Percentiles rank a stretch among this genome's conserved stretches.
These are phyloP conservation scores for Nicotiana tabacum DNA, from an alignment of 257 asterid species.

Conservation along the genomic window DNA sequence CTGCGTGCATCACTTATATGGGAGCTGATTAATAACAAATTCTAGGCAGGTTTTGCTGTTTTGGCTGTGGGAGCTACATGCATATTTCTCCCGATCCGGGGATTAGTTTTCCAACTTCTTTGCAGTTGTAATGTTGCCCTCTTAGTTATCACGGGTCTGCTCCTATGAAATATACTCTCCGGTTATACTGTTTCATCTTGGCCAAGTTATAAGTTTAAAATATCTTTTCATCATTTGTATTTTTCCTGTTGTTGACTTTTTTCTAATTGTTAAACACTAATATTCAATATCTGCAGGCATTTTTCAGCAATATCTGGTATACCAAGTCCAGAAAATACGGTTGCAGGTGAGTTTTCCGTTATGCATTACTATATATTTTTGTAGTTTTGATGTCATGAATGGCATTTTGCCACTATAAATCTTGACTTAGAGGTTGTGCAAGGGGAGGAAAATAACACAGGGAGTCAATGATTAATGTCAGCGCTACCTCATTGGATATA, in stretches of 20 bases:
- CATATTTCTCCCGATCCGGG: constrained; percentile 54
- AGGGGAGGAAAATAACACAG: not conserved
- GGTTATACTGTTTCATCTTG: constrained; percentile 7
- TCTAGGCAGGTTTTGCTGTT: constrained; percentile 95
- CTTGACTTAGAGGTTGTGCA: not conserved
- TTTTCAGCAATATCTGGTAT: constrained; percentile 84
- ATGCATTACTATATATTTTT: constrained; percentile 13
- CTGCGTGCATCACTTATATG: constrained; percentile 1
- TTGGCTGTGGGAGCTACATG: constrained; percentile 77
- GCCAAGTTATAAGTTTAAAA: not conserved
- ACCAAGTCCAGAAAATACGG: constrained; percentile 91
- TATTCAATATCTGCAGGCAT: constrained; percentile 42
- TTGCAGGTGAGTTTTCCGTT: constrained; percentile 56
- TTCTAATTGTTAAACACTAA: not conserved
- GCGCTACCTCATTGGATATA: not conserved
- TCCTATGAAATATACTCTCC: constrained; percentile 12
- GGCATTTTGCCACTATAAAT: not conserved
- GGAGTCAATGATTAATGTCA: not conserved
- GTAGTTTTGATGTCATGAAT: not conserved
- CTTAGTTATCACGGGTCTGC: constrained; percentile 64
- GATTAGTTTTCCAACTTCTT: constrained; percentile 53
- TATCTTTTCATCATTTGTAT: constrained; percentile 1
- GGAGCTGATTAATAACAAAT: constrained; percentile 32
- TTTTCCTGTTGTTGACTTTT: not conserved
- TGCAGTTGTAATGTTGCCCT: constrained; percentile 81